Evolutionary conservation across 225 moss, liverwort and hornwort genomes (phyloP).

Genomic region (Takakia lepidozioides): DNA sequence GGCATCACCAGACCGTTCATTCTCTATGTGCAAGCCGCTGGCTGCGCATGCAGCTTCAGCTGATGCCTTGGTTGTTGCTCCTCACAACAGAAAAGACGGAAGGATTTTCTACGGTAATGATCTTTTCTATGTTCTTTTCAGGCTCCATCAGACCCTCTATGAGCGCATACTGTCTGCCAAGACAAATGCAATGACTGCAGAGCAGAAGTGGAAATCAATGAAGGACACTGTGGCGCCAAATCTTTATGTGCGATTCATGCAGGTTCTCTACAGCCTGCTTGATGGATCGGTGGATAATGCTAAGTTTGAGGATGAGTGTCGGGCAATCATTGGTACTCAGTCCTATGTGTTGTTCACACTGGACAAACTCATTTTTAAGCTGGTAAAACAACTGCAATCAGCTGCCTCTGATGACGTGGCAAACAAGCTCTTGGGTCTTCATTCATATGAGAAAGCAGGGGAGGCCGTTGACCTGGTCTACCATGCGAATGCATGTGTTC

Average conservation of each 20-base stretch:
- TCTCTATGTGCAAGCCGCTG: slow-evolving; percentile 61
- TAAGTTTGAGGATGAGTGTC: slow-evolving; percentile 91
- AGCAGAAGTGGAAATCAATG: slow-evolving; percentile 56
- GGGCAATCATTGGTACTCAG: slow-evolving; percentile 86
- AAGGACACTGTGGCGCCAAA: slow-evolving; percentile 68
- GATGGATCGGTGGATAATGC: slow-evolving; percentile 85
- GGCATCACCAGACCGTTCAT: slow-evolving; percentile 50
- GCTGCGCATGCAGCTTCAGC: slow-evolving; percentile 37
- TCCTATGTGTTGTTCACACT: slow-evolving; percentile 87
- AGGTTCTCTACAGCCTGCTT: slow-evolving; percentile 62
- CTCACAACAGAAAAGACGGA: slow-evolving; percentile 20
- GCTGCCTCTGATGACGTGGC: slow-evolving; percentile 71
- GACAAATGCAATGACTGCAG: slow-evolving; percentile 66
- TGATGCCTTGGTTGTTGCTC: slow-evolving; percentile 15
- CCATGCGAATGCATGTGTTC: slow-evolving; percentile 66
- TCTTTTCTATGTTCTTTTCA: slow-evolving; percentile 71
- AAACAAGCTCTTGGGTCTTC: slow-evolving; percentile 61
- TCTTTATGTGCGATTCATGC: slow-evolving; percentile 71
- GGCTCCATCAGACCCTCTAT: slow-evolving; percentile 62
- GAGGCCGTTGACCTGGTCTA: slow-evolving; percentile 70
- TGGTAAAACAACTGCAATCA: slow-evolving; percentile 93
- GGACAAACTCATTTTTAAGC: slow-evolving; percentile 89
- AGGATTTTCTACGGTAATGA: slow-evolving; percentile 85
- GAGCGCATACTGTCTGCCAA: slow-evolving; percentile 95
- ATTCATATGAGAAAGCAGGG: slow-evolving; percentile 64